Conservation (phyloP, 1,139 yeast genomes). For the Suhomyces maxii region DNA sequence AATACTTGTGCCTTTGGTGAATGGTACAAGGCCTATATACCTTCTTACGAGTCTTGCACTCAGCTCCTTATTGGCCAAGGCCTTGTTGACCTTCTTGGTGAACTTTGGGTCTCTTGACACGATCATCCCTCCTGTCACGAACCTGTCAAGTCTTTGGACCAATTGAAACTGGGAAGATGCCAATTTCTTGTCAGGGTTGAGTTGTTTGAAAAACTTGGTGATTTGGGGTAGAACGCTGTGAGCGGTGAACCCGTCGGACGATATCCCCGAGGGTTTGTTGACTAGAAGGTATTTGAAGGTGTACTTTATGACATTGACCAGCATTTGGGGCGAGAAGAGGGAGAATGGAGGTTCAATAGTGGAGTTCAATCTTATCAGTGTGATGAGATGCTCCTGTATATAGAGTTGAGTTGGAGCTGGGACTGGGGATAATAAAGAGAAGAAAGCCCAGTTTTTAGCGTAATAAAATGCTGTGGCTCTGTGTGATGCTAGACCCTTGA, state of each 20-base stretch:
- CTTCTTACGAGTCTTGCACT: constrained; percentile 15
- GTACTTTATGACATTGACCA: constrained; percentile 14
- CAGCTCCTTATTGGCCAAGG: constrained; percentile 8
- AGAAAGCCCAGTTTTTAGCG: no score
- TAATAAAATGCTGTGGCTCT: no score
- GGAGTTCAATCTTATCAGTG: no score
- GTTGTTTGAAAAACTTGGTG: constrained; percentile 13
- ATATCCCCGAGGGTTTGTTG: constrained; percentile 26
- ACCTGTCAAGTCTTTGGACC: constrained; percentile 25
- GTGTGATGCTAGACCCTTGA: no score
- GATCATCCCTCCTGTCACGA: constrained; percentile 27
- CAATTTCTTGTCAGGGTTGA: constrained; percentile 12
- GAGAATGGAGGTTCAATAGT: no score
- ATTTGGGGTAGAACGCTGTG: constrained; percentile 18
- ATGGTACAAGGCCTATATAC: constrained; percentile 23
- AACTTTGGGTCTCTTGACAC: constrained; percentile 22
- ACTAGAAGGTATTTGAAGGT: constrained; percentile 21
- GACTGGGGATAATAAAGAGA: no score
- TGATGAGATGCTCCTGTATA: no score
- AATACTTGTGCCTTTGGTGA: neutral
- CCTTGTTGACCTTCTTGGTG: constrained; percentile 15
- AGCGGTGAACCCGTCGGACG: constrained; percentile 16
- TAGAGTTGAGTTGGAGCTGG: no score
- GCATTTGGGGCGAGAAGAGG: neutral
- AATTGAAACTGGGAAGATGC: constrained; percentile 17